Percentiles rank a stretch among this genome's conserved stretches.
These are phyloP conservation scores for Nigrospora osmanthi DNA, from an alignment of 2,329 filamentous ascomycete species.

Conservation along the genomic window DNA sequence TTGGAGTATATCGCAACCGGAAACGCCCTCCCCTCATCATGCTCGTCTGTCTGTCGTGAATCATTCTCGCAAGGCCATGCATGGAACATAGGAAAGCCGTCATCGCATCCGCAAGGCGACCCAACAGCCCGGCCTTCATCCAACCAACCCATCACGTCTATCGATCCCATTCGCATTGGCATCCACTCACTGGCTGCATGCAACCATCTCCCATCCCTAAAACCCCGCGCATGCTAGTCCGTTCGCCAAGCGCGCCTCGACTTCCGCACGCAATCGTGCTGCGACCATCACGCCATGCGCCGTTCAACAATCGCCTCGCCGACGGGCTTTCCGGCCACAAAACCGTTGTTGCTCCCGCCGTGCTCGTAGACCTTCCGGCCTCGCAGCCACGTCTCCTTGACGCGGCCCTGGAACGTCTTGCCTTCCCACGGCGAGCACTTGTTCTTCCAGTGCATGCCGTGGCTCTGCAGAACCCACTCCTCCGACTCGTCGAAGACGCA, in stretches of 20 bases:
- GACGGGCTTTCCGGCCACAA: conserved; percentile 37
- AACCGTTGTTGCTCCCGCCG: conserved; percentile 43
- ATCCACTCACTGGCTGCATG: too few relatives aligned
- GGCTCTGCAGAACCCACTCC: conserved; percentile 64
- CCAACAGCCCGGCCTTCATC: too few relatives aligned
- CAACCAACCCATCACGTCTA: too few relatives aligned
- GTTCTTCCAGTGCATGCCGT: conserved; percentile 91
- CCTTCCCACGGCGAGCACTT: conserved; percentile 88
- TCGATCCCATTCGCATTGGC: too few relatives aligned
- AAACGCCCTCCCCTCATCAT: too few relatives aligned
- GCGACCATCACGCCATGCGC: conserved; percentile 29
- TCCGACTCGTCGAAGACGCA: conserved; percentile 86
- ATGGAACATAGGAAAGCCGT: too few relatives aligned
- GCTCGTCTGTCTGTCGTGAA: too few relatives aligned
- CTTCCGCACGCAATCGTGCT: not conserved
- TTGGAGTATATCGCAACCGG: too few relatives aligned
- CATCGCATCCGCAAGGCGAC: too few relatives aligned
- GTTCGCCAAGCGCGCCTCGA: not conserved
- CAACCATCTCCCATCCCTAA: too few relatives aligned
- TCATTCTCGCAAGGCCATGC: too few relatives aligned
- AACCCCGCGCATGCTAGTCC: too few relatives aligned
- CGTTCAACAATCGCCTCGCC: conserved; percentile 55
- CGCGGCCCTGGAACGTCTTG: conserved; percentile 67
- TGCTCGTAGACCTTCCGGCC: conserved; percentile 68
- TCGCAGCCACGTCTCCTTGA: conserved; percentile 78